Evolutionary conservation across 1,284 basidiomycete genomes (phyloP), one percentile per base, ranked within the genome.

Genomic region (Takashimella koratensis): DNA sequence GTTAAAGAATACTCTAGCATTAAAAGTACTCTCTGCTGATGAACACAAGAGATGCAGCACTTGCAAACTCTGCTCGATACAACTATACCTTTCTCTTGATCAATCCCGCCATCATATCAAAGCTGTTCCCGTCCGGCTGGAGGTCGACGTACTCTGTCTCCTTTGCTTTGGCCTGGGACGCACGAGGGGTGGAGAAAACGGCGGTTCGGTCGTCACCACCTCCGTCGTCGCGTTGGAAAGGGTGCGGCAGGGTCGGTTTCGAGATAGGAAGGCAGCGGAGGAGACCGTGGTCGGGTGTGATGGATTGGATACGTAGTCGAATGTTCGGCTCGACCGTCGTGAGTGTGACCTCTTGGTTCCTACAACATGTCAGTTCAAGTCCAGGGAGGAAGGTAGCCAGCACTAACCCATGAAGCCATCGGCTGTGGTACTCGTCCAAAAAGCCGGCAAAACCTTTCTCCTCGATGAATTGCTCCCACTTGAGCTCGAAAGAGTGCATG

Each of bases 71-170:
- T 16, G 16, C 22, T 47, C 16, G n/a, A n/a, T n/a, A 19, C 21
- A 47, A 51, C 46, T 65, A 66, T n/a, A 51, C 59, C 73, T 88
- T 89, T 20, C 79, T 75, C 76, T 81, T 84, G 68, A 98, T 93
- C 70, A 98, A 76, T 25, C 91, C 90, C 49, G 86, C 83, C 85
- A 98, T 88, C 68, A 98, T 81, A 74, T 98, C 95, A 67, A 98
- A 98, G 67, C 89, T 90, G 73, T 99, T 99, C 25, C 94, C 92
- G 67, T 98, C 93, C 2, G 95, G 96, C 74, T 97, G 95, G 20
- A 85, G 67, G 64, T 85, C 83, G 42, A 84, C 78, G 49, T 73
- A 80, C 45, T 68, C 62, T 25, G 56, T 60, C 53, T 45, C 47
- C 26, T 50, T 59, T 21, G 53, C 49, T 16, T 48, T 21, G 84